Evolutionary conservation across 2,329 filamentous ascomycete species (phyloP).

Genomic region (Cytospora leucostoma): DNA sequence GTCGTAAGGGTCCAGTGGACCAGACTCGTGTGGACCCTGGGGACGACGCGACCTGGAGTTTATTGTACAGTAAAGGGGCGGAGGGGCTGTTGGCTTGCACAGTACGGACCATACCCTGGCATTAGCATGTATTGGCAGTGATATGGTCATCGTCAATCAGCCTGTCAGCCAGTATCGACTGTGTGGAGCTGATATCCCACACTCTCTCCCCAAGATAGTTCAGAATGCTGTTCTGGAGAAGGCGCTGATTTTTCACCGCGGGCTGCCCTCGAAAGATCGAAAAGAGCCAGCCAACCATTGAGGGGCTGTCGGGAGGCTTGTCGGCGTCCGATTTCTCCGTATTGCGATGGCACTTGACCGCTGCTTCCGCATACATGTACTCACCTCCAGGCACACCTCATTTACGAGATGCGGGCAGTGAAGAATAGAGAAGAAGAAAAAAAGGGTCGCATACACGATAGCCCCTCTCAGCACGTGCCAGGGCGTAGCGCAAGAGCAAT

Average conservation of each 20-base stretch:
- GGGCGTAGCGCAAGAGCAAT: neutral
- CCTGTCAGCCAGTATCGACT: too few relatives aligned
- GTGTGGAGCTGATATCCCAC: too few relatives aligned
- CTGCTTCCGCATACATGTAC: neutral
- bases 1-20: neutral
- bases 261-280: neutral
- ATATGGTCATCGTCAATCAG: too few relatives aligned
- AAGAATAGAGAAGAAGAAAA: too few relatives aligned
- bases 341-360: neutral
- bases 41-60: neutral
- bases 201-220: too few relatives aligned
- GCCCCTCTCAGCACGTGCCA: neutral
- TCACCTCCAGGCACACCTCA: neutral
- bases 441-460: too few relatives aligned
- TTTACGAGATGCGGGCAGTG: neutral
- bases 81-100: neutral
- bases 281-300: neutral
- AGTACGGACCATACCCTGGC: too few relatives aligned
- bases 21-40: neutral
- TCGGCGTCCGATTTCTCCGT: neutral
- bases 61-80: neutral
- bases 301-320: neutral
- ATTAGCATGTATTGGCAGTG: too few relatives aligned
- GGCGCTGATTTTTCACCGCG: too few relatives aligned
- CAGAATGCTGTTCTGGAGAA: too few relatives aligned